Evolutionary conservation across 192 early-diverging fungal species (phyloP).

Genomic region (Backusella sp.): DNA sequence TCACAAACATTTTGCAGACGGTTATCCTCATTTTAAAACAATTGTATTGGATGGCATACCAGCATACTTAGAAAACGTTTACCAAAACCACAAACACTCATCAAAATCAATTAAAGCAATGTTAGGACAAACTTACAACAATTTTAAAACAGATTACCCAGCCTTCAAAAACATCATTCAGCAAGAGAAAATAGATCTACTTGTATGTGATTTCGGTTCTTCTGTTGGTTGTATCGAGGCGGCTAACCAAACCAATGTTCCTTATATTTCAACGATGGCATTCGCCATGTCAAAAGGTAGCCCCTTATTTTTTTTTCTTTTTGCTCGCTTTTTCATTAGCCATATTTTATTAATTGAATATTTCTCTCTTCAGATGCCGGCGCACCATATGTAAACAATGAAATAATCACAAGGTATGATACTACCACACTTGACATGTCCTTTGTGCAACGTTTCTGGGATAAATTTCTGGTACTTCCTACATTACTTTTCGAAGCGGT

Average conservation of each 20-base stretch:
- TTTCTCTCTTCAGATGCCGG: not conserved
- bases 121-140: not conserved
- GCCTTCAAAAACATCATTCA: not conserved
- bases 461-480: not conserved
- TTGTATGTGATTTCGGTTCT: conserved; percentile 2
- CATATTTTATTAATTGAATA: not conserved
- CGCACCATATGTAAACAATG: not conserved
- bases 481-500: not conserved
- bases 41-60: not conserved
- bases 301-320: not conserved
- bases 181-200: not conserved
- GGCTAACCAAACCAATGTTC: not conserved
- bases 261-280: not conserved
- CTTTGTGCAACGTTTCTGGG: not conserved
- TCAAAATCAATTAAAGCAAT: conserved; percentile 2
- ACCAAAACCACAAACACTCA: not conserved
- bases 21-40: conserved; percentile 16
- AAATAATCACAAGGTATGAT: not conserved
- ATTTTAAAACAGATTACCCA: not conserved
- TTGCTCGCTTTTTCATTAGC: not conserved
- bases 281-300: conserved; percentile 17
- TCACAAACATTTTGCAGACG: conserved; percentile 3
- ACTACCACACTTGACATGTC: not conserved
- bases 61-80: not conserved
- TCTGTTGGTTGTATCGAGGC: conserved; percentile 8